These are phyloP conservation scores for Amanita pseudoporphyria DNA, from an alignment of 768 basidiomycete species.

Conservation along the genomic window DNA sequence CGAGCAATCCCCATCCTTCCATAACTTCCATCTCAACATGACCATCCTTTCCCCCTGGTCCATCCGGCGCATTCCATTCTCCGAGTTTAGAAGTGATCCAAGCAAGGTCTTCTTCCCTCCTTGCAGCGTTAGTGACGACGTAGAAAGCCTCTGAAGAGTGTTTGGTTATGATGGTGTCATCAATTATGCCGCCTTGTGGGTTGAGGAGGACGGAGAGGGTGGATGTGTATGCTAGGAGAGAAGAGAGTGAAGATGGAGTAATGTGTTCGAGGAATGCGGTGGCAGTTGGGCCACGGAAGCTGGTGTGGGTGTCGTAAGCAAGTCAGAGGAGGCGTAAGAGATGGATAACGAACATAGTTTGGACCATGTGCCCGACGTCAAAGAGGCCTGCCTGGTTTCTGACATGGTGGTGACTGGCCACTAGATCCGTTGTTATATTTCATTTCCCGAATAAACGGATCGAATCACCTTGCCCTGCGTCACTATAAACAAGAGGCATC, in stretches of 20 bases:
- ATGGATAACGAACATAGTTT: conserved; percentile 55
- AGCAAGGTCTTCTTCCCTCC: conserved; percentile 69
- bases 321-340: not conserved
- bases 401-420: conserved; percentile 85
- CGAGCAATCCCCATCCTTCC: conserved; percentile 80
- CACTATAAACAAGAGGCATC: conserved; percentile 87
- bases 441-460: conserved; percentile 12
- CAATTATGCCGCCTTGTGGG: conserved; percentile 86
- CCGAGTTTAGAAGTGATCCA: conserved; percentile 63
- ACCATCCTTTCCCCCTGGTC: conserved; percentile 26
- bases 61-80: conserved; percentile 67
- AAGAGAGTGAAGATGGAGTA: conserved; percentile 71
- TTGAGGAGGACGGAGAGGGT: conserved; percentile 89
- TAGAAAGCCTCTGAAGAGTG: conserved; percentile 77
- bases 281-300: conserved; percentile 73
- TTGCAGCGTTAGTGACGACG: conserved; percentile 93
- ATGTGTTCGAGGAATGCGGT: conserved; percentile 83
- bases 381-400: conserved; percentile 79
- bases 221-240: conserved; percentile 63
- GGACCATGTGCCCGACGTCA: conserved; percentile 99
- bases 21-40: conserved; percentile 75
- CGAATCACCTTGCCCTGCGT: conserved; percentile 79
- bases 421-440: conserved; percentile 28
- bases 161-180: conserved; percentile 89
- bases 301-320: conserved; percentile 21